A percentile compares a stretch with the other conserved stretches of the same genome.
Evolutionary conservation across 139 green algal species (phyloP).

Genomic region (Bryopsis sp.): DNA sequence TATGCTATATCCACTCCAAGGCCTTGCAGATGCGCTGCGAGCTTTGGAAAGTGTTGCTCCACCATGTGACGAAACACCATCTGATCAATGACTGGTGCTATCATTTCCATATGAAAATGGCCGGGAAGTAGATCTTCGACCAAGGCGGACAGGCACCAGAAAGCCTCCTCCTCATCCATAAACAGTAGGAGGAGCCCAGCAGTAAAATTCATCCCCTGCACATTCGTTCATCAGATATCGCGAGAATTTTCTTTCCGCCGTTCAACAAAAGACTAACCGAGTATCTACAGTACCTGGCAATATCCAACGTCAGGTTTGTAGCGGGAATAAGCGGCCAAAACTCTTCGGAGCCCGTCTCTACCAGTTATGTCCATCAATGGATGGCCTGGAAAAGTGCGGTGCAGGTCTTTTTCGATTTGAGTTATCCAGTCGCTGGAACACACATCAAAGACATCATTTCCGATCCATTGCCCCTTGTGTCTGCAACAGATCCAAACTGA

Average conservation of each 20-base stretch:
- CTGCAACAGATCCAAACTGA: no score
- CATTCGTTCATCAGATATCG: neutral
- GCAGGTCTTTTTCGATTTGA: conserved; percentile 81
- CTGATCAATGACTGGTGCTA: conserved; percentile 67
- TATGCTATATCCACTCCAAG: conserved; percentile 50
- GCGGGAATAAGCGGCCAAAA: conserved; percentile 63
- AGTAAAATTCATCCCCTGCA: conserved; percentile 80
- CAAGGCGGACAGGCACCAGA: conserved; percentile 70
- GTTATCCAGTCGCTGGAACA: no score
- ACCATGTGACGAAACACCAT: conserved; percentile 52
- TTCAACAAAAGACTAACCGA: no score
- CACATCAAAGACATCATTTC: no score
- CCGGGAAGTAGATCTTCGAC: conserved; percentile 65
- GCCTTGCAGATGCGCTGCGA: conserved; percentile 44
- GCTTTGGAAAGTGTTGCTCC: conserved; percentile 37
- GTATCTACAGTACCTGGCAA: conserved; percentile 71
- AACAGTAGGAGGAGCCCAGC: conserved; percentile 73
- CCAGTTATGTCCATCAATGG: conserved; percentile 52
- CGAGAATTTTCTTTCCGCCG: neutral
- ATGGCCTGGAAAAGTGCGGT: conserved; percentile 68
- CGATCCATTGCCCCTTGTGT: no score
- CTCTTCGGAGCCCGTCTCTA: conserved; percentile 42
- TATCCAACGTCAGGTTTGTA: conserved; percentile 70
- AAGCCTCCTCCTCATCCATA: conserved; percentile 80
- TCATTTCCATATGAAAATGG: conserved; percentile 73